Evolutionary conservation across 2,329 filamentous ascomycete species (phyloP).

Genomic region (Trichoderma endophyticum): DNA sequence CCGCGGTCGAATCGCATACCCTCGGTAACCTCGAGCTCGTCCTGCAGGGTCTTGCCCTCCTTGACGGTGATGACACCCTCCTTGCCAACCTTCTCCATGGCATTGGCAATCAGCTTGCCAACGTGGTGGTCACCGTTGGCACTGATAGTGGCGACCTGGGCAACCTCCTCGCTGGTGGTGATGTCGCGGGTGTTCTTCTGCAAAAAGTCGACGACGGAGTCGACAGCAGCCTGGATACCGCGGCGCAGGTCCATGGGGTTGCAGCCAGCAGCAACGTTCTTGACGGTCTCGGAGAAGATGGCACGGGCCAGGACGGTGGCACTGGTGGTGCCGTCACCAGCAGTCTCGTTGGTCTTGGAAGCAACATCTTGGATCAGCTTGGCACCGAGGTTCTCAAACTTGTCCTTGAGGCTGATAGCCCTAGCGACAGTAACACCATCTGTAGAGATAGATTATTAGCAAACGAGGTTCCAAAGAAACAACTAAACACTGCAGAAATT

Average conservation of each 20-base stretch:
- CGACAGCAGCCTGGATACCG: slow-evolving; percentile 94
- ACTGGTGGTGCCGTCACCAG: slow-evolving; percentile 97
- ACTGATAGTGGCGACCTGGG: slow-evolving; percentile 96
- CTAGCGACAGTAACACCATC: slow-evolving; percentile 88
- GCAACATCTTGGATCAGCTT: slow-evolving; percentile 96
- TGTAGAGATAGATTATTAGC: slow-evolving; percentile 34
- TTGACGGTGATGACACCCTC: slow-evolving; percentile 99
- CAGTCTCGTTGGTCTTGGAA: slow-evolving; percentile 98
- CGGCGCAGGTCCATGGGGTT: slow-evolving; percentile 99
- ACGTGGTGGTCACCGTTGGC: slow-evolving; percentile 97
- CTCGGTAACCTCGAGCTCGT: slow-evolving; percentile 98
- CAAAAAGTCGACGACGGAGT: slow-evolving; percentile 90
- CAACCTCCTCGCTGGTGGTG: slow-evolving; percentile 94
- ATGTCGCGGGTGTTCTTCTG: slow-evolving; percentile 97
- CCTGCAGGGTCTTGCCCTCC: slow-evolving; percentile 97
- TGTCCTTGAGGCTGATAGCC: slow-evolving; percentile 92
- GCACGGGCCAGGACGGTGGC: slow-evolving; percentile 94
- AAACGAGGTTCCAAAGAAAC: not conserved
- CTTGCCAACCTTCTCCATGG: slow-evolving; percentile 99
- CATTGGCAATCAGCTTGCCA: slow-evolving; percentile 91
- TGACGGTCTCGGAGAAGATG: slow-evolving; percentile 99
- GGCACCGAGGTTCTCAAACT: slow-evolving; percentile 99
- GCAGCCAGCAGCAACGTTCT: slow-evolving; percentile 98
- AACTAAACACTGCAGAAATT: slow-evolving; percentile 18
- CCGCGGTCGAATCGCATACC: slow-evolving; percentile 99